Percentiles rank a stretch among this genome's conserved stretches.
phyloP scores from a whole-genome alignment of 2,329 filamentous ascomycete genomes.

The Xylaria sp. region DNA sequence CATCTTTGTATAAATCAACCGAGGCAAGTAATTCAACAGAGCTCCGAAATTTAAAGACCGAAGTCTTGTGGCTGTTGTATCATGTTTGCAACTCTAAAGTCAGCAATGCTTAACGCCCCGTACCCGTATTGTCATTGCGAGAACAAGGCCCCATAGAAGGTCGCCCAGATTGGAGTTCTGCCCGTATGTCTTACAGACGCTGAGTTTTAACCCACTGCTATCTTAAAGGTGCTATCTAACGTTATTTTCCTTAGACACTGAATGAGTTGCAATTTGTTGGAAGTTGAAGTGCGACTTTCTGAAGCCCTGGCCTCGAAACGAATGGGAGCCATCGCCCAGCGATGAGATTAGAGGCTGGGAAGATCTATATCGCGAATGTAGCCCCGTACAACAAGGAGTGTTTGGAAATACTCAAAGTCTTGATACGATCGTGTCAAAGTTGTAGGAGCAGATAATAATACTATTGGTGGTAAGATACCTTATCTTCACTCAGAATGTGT shows the following conservation, averaged over 20 bases:
- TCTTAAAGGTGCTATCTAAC: not conserved
- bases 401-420: not conserved
- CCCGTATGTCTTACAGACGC: not conserved
- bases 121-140: not conserved
- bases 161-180: not conserved
- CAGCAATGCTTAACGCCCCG: not conserved
- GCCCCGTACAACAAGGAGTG: not conserved
- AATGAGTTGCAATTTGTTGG: not conserved
- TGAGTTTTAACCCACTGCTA: not conserved
- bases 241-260: not conserved
- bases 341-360: not conserved
- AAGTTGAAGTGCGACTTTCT: not conserved
- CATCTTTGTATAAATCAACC: not conserved
- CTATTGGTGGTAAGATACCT: not conserved
- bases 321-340: not conserved
- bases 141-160: constrained; percentile 1
- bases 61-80: not conserved
- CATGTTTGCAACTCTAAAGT: not conserved
- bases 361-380: not conserved
- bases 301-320: not conserved
- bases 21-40: not conserved
- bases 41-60: not conserved
- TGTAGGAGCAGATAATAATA: not conserved
- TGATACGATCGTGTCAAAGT: not conserved
- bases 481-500: not conserved